Conservation (phyloP, 495 filamentous ascomycete genomes). For the Penicillium daleae region DNA sequence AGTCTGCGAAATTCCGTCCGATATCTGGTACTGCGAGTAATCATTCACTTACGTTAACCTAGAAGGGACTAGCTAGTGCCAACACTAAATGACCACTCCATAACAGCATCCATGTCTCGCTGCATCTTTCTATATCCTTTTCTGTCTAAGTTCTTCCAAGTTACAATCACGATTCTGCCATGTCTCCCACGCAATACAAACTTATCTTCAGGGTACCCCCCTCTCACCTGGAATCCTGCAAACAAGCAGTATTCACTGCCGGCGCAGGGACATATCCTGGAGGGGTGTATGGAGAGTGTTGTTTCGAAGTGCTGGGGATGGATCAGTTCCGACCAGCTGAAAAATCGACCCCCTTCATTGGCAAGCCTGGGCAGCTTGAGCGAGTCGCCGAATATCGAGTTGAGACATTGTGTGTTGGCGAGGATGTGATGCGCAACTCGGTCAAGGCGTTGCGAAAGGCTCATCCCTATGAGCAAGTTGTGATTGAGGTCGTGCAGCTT, state of each 20-base stretch:
- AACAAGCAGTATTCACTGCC: conserved; percentile 64
- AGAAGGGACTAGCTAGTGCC: neutral
- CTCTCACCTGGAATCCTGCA: conserved; percentile 51
- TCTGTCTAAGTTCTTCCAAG: neutral
- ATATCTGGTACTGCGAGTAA: neutral
- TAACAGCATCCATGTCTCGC: neutral
- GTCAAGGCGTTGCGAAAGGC: conserved; percentile 59
- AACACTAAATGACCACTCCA: neutral
- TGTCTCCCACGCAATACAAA: conserved; percentile 44
- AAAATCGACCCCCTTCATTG: conserved; percentile 62
- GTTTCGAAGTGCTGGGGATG: conserved; percentile 57
- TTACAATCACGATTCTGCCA: neutral
- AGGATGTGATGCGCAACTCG: conserved; percentile 32
- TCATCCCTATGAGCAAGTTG: conserved; percentile 29
- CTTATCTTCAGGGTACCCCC: conserved; percentile 63
- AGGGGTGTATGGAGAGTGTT: conserved; percentile 65
- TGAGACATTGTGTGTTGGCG: conserved; percentile 53
- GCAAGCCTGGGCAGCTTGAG: conserved; percentile 54
- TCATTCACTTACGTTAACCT: neutral
- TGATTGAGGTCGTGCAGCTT: conserved; percentile 10
- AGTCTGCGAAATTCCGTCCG: neutral
- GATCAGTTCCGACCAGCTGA: conserved; percentile 63
- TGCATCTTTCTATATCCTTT: neutral
- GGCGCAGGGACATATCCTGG: conserved; percentile 65
- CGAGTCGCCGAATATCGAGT: conserved; percentile 54